These are phyloP conservation scores for Termitomyces sp. DNA, from an alignment of 768 basidiomycete species.

Conservation along the genomic window DNA sequence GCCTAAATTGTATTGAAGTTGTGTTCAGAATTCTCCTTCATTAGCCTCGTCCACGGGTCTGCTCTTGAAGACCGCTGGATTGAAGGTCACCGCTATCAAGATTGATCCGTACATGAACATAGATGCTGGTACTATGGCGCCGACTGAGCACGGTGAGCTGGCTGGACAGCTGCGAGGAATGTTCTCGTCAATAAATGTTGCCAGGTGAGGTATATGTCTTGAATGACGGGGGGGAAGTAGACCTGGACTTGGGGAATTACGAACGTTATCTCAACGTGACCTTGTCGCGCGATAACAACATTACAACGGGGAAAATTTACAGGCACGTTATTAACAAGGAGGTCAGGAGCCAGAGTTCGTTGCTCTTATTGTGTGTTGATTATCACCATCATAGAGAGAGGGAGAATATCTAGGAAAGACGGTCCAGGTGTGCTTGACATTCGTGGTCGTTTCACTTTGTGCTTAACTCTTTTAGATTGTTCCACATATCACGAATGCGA, in stretches of 20 bases:
- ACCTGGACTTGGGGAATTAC: constrained; percentile 97
- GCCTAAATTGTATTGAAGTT: constrained; percentile 17
- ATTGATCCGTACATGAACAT: constrained; percentile 99
- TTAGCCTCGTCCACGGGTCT: constrained; percentile 95
- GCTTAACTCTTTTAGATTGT: constrained; percentile 57
- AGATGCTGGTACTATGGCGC: constrained; percentile 98
- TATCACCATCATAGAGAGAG: constrained; percentile 47
- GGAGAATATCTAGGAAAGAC: constrained; percentile 95
- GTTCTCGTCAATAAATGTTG: not conserved
- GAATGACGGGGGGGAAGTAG: constrained; percentile 98
- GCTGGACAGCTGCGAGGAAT: not conserved
- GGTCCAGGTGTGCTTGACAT: constrained; percentile 64
- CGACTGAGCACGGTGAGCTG: constrained; percentile 90
- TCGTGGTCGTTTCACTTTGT: not conserved
- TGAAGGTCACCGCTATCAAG: constrained; percentile 98
- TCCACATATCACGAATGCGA: constrained; percentile 93
- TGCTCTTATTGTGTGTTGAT: not conserved
- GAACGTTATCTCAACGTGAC: constrained; percentile 97
- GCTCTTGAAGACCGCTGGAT: constrained; percentile 89
- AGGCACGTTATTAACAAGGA: constrained; percentile 95
- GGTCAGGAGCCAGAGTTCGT: constrained; percentile 42
- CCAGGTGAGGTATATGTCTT: constrained; percentile 93
- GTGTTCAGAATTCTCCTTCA: constrained; percentile 9
- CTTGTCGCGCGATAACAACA: constrained; percentile 92
- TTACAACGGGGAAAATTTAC: constrained; percentile 99